phyloP scores from a whole-genome alignment of 202 grass and related monocot species.

The Panicum hallii region DNA sequence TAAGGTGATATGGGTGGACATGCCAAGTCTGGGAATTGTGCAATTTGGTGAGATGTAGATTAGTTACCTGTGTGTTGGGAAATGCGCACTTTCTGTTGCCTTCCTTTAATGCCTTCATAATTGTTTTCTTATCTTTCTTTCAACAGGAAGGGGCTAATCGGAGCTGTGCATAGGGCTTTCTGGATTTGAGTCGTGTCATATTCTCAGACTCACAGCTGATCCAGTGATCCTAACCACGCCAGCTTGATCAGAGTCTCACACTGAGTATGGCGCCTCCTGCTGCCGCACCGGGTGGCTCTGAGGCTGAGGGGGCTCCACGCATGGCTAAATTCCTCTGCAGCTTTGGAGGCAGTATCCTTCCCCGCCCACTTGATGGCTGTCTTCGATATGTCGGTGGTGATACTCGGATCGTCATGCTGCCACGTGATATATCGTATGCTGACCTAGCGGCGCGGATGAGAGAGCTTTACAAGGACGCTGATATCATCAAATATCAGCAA shows the following conservation, averaged over 20 bases:
- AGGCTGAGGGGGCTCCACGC: conserved; percentile 50
- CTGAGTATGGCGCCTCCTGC: conserved; percentile 28
- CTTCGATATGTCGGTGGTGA: conserved; percentile 87
- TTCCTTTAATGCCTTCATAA: conserved; percentile 23
- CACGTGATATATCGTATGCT: conserved; percentile 55
- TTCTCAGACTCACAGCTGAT: background rate
- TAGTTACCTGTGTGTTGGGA: background rate
- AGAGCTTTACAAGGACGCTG: conserved; percentile 78
- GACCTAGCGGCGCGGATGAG: conserved; percentile 67
- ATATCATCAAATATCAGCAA: conserved; percentile 94
- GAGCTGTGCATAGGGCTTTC: background rate
- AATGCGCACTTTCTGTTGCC: background rate
- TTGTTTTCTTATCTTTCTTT: background rate
- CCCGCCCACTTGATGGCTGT: conserved; percentile 70
- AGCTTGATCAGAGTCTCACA: conserved; percentile 17
- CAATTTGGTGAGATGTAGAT: background rate
- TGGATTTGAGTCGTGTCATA: conserved; percentile 40
- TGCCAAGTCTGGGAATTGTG: background rate
- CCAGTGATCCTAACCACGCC: conserved; percentile 26
- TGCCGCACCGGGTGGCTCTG: background rate
- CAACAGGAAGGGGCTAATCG: conserved; percentile 37
- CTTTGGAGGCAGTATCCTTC: conserved; percentile 85
- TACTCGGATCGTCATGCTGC: conserved; percentile 77
- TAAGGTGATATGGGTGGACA: background rate
- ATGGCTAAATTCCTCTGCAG: conserved; percentile 94